Conservation (phyloP, 2,329 filamentous ascomycete species). For the Arthrobotrys entomopaga region DNA sequence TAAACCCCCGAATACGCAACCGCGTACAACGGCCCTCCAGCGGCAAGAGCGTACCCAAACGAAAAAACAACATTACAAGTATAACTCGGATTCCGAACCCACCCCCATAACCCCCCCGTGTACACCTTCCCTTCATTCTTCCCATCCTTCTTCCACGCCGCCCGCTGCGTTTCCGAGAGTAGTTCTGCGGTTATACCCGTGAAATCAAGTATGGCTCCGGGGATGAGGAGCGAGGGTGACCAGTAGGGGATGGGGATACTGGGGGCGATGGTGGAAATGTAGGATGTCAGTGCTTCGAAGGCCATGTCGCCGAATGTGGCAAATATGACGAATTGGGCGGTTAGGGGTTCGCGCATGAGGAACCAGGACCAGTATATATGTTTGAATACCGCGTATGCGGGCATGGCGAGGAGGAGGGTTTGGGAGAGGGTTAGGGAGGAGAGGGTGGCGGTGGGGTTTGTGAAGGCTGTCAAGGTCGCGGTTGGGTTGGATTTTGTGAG, state of each 20-base stretch:
- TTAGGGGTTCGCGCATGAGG: slow-evolving; percentile 38
- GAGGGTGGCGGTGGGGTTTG: neutral
- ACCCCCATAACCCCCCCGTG: slow-evolving; percentile 30
- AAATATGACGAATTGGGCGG: slow-evolving; percentile 19
- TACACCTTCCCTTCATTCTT: slow-evolving; percentile 42
- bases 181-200: slow-evolving; percentile 12
- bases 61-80: slow-evolving; percentile 35
- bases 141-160: slow-evolving; percentile 17
- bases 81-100: slow-evolving; percentile 39
- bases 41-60: slow-evolving; percentile 33
- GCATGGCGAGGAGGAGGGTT: slow-evolving; percentile 23
- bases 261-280: slow-evolving; percentile 19
- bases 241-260: slow-evolving; percentile 22
- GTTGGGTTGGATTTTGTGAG: slow-evolving; percentile 12
- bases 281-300: slow-evolving; percentile 30
- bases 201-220: slow-evolving; percentile 13
- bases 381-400: slow-evolving; percentile 22
- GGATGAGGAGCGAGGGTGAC: slow-evolving; percentile 14
- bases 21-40: slow-evolving; percentile 26
- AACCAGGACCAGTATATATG: slow-evolving; percentile 29
- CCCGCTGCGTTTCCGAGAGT: slow-evolving; percentile 26
- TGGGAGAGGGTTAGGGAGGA: slow-evolving; percentile 12
- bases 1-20: slow-evolving; percentile 35
- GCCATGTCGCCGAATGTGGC: slow-evolving; percentile 8
- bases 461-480: neutral